Evolutionary conservation across 2,329 filamentous ascomycete species (phyloP).

Genomic region (Aspergillus nomiae): DNA sequence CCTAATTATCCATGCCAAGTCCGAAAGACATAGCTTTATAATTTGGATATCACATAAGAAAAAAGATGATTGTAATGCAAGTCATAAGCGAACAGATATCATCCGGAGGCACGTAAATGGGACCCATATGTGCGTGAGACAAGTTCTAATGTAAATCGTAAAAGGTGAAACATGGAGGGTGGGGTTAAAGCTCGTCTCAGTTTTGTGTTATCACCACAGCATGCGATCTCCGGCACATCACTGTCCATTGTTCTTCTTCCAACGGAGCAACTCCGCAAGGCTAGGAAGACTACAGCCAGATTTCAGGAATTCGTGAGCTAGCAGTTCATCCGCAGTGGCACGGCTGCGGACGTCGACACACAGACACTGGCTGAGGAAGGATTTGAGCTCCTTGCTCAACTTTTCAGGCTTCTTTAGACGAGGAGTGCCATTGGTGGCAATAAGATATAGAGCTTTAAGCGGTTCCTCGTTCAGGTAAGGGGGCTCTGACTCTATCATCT

Average conservation of each 20-base stretch:
- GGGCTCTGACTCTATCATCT: conserved; percentile 99
- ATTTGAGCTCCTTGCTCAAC: conserved; percentile 95
- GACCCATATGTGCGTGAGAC: conserved; percentile 34
- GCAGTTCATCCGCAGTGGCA: conserved; percentile 84
- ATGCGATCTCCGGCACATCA: conserved; percentile 23
- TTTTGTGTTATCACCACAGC: not conserved
- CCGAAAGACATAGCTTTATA: conserved; percentile 23
- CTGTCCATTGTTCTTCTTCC: conserved; percentile 48
- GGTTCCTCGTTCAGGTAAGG: conserved; percentile 98
- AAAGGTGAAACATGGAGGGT: conserved; percentile 14
- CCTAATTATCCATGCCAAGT: conserved; percentile 35
- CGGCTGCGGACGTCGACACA: conserved; percentile 96
- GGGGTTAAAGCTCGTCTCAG: not conserved
- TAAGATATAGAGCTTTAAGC: conserved; percentile 93
- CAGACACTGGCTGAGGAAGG: conserved; percentile 92
- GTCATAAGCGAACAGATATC: conserved; percentile 28
- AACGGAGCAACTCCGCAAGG: conserved; percentile 83
- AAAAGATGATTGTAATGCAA: conserved; percentile 24
- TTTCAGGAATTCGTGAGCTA: conserved; percentile 92
- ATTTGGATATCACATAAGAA: conserved; percentile 29
- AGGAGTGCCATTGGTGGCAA: conserved; percentile 96
- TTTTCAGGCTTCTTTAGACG: conserved; percentile 98
- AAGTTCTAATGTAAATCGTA: conserved; percentile 26
- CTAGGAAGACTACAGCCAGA: conserved; percentile 82
- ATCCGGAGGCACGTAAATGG: conserved; percentile 31